Evolutionary conservation across 345 rosid species (phyloP).

Genomic region (Heritiera fomes): DNA sequence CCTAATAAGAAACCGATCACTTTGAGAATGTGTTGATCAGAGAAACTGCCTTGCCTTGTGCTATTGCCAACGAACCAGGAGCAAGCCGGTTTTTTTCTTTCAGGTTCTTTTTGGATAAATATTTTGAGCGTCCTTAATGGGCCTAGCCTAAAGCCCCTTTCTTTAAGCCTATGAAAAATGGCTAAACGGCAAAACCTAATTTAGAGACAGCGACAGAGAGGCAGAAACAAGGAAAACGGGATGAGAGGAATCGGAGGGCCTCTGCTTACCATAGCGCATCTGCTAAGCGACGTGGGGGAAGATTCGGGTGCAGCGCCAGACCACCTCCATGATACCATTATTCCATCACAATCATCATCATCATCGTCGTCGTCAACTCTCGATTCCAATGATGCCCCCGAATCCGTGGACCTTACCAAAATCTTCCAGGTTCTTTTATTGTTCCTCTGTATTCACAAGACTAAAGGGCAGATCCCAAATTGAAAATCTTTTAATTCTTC

Average conservation of each 20-base stretch:
- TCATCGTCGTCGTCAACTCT: conserved; percentile 26
- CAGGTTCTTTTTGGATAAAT: neutral
- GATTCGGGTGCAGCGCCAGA: conserved; percentile 29
- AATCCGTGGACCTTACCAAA: conserved; percentile 51
- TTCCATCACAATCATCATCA: conserved; percentile 7
- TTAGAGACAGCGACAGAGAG: neutral
- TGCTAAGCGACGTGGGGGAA: conserved; percentile 69
- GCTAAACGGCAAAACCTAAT: too few relatives aligned
- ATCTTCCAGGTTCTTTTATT: conserved; percentile 62
- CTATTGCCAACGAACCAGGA: too few relatives aligned
- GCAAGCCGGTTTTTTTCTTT: too few relatives aligned
- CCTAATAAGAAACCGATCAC: neutral
- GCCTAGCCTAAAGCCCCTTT: neutral
- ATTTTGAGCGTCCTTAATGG: neutral
- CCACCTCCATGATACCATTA: conserved; percentile 15
- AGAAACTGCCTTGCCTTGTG: neutral
- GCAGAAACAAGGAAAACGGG: neutral
- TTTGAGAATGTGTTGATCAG: neutral
- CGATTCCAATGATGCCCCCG: conserved; percentile 22
- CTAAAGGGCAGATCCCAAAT: neutral
- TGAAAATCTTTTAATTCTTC: neutral
- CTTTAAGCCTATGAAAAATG: conserved; percentile 4
- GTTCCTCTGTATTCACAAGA: neutral
- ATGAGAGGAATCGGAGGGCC: conserved; percentile 93
- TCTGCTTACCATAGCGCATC: conserved; percentile 72